Conservation (phyloP, 2,329 filamentous ascomycete species). For the Diplodia sapinea region DNA sequence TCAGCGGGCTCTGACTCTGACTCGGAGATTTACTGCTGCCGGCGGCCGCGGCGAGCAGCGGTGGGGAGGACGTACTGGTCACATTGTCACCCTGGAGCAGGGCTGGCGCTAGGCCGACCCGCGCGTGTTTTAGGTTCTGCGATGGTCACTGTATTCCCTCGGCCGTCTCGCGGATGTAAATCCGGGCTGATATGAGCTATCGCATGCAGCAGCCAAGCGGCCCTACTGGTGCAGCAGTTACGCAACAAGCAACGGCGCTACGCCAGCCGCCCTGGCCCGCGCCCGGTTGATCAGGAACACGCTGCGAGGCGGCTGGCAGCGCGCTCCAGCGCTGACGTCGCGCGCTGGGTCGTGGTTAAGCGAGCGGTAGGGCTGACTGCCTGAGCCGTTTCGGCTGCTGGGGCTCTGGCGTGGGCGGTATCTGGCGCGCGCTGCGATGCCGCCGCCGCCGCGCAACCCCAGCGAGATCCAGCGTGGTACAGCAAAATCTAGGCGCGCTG, state of each 20-base stretch:
- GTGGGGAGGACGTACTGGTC: not conserved
- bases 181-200: conserved; percentile 29
- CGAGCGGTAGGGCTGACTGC: conserved; percentile 1
- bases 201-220: conserved; percentile 24
- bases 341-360: not conserved
- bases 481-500: not conserved
- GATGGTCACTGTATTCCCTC: conserved; percentile 23
- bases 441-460: conserved; percentile 26
- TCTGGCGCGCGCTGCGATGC: not conserved
- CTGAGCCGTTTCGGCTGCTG: conserved; percentile 2
- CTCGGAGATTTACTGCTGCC: conserved; percentile 22
- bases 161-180: conserved; percentile 19
- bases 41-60: not conserved
- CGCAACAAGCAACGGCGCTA: conserved; percentile 23
- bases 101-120: conserved; percentile 16
- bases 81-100: conserved; percentile 15
- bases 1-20: conserved; percentile 20
- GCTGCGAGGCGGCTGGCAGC: not conserved
- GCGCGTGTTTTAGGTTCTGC: conserved; percentile 27
- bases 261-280: not conserved
- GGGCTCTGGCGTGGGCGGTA: conserved; percentile 1
- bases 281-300: conserved; percentile 8
- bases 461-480: conserved; percentile 21
- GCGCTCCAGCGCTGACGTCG: not conserved
- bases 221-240: conserved; percentile 19